Conservation (phyloP, 495 filamentous ascomycete species). For the Mytilinidion resinicola region DNA sequence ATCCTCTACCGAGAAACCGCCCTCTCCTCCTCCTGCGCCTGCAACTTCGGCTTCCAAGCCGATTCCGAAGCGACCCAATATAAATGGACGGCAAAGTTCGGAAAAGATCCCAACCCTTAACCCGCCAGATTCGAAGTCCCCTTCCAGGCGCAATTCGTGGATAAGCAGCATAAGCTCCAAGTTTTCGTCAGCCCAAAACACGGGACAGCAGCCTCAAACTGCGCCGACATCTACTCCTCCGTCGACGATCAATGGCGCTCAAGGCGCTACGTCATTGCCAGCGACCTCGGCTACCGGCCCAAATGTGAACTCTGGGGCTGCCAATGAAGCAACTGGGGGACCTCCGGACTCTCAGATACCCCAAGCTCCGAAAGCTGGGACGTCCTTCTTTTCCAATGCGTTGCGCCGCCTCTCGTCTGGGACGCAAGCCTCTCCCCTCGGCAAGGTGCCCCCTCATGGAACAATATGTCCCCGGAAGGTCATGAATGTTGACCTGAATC, state of each 20-base stretch:
- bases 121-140: slow-evolving; percentile 8
- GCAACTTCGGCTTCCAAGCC: slow-evolving; percentile 29
- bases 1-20: slow-evolving; percentile 4
- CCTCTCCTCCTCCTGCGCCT: slow-evolving; percentile 18
- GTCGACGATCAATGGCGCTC: slow-evolving; percentile 7
- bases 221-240: slow-evolving; percentile 20
- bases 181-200: slow-evolving; percentile 61
- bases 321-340: slow-evolving; percentile 35
- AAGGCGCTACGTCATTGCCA: slow-evolving; percentile 12
- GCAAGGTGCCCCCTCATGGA: slow-evolving; percentile 48
- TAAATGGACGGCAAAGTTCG: slow-evolving; percentile 30
- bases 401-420: slow-evolving; percentile 73
- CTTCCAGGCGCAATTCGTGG: slow-evolving; percentile 68
- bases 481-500: slow-evolving; percentile 74
- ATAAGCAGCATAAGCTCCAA: slow-evolving; percentile 88
- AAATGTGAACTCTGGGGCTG: slow-evolving; percentile 11
- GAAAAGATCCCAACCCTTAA: slow-evolving; percentile 33
- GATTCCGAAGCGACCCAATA: slow-evolving; percentile 23
- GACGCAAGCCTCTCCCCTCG: slow-evolving; percentile 23
- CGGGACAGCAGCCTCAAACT: slow-evolving; percentile 24
- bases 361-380: slow-evolving; percentile 55
- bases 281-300: slow-evolving; percentile 14
- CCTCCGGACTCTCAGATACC: slow-evolving; percentile 56
- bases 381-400: slow-evolving; percentile 74
- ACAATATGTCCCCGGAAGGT: slow-evolving; percentile 64